These are phyloP conservation scores for Triticum turgidum DNA, from an alignment of 176 grass and related monocot species.

Conservation along the genomic window DNA sequence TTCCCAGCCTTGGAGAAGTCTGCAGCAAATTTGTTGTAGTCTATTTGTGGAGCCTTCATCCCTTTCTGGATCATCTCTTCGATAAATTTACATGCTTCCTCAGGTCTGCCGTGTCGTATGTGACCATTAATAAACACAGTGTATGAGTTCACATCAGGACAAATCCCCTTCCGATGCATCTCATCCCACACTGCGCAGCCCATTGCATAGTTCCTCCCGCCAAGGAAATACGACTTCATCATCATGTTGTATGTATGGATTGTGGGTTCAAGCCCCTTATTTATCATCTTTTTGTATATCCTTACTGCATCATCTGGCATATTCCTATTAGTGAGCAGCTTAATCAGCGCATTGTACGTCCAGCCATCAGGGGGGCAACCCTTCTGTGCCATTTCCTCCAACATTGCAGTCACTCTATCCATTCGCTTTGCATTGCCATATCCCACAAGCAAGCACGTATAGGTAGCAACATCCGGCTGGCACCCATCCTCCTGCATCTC, in stretches of 20 bases:
- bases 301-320: slow-evolving; percentile 70
- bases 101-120: slow-evolving; percentile 65
- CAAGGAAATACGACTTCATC: slow-evolving; percentile 87
- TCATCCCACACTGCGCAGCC: slow-evolving; percentile 77
- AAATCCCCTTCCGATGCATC: slow-evolving; percentile 73
- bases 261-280: slow-evolving; percentile 71
- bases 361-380: slow-evolving; percentile 58
- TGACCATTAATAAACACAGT: slow-evolving; percentile 85
- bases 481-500: slow-evolving; percentile 60
- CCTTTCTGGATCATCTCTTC: slow-evolving; percentile 90
- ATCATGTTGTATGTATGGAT: slow-evolving; percentile 96
- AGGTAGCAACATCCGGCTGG: slow-evolving; percentile 52
- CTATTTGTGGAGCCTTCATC: slow-evolving; percentile 79
- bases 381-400: slow-evolving; percentile 66
- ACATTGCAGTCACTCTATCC: slow-evolving; percentile 65
- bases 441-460: slow-evolving; percentile 84
- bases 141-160: slow-evolving; percentile 85
- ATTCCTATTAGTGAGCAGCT: slow-evolving; percentile 73
- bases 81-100: slow-evolving; percentile 64
- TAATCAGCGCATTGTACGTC: slow-evolving; percentile 84
- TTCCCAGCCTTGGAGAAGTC: slow-evolving; percentile 84
- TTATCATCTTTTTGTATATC: slow-evolving; percentile 88
- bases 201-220: slow-evolving; percentile 66
- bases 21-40: slow-evolving; percentile 85
- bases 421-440: slow-evolving; percentile 76